Evolutionary conservation across 306 rosid genomes (phyloP).

Genomic region (Dalbergia cochinchinensis): DNA sequence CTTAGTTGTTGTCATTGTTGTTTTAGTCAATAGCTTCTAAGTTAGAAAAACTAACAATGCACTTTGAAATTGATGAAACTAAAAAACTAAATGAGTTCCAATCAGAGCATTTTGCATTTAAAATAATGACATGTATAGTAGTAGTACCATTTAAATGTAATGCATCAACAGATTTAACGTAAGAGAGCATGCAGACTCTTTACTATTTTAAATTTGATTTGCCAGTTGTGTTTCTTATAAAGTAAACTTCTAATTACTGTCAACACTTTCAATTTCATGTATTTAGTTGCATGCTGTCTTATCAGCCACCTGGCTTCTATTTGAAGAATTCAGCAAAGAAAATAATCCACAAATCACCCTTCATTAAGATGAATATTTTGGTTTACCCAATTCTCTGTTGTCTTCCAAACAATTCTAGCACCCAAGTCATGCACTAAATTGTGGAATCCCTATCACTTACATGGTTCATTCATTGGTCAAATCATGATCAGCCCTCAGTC

Average conservation of each 20-base stretch:
- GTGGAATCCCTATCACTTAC: background rate
- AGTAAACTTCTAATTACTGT: constrained; percentile 3
- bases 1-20: too few relatives aligned
- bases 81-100: background rate
- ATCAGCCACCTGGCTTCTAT: constrained; percentile 14
- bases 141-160: too few relatives aligned
- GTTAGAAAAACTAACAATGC: background rate
- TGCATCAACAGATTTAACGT: background rate
- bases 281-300: constrained; percentile 23
- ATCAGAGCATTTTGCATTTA: constrained; percentile 8
- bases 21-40: background rate
- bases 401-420: constrained; percentile 35
- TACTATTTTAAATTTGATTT: background rate
- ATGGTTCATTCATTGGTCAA: constrained; percentile 1
- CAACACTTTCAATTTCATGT: background rate
- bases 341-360: background rate
- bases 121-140: too few relatives aligned
- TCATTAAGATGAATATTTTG: constrained; percentile 1
- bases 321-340: constrained; percentile 32
- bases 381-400: background rate
- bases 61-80: background rate
- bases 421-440: constrained; percentile 34
- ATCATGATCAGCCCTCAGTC: background rate
- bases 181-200: background rate
- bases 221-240: constrained; percentile 17